Base-by-base conservation (phyloP, 441 rosid species). In the Jatropha podagrica region DNA sequence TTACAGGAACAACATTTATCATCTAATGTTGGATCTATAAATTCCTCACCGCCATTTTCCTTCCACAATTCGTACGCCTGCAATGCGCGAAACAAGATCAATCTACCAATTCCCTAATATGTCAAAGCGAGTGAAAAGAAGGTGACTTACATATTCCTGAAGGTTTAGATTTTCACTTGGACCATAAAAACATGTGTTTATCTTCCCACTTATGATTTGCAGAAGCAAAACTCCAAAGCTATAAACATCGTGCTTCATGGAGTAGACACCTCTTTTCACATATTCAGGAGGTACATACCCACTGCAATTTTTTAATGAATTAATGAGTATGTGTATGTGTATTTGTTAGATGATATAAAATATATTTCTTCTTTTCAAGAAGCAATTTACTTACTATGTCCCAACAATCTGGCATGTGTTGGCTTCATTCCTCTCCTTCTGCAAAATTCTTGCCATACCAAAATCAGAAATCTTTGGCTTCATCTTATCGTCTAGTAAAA, bases 151-250 rank as follows among this genome's bases (percentile, higher is more conserved):
- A 61, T 73, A 27, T 78, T 54, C 67, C 41, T 74, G 40, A 26
- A 81, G 79, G 46, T 72, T 46, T 2, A 75, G 61, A 20, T 60
- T 40, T 17, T 62, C 69, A 56, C 67, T 15, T 10, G 69, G 27
- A 15, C 77, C 81, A 40, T 68, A 72, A 54, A 58, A 76, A 18
- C 54, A 41, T 26, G 81, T 40, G 51, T 79, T 81, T 23, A 13
- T 76, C 66, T 65, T 69, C 61, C 74, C 80, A 55, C 69, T 79
- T 7, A 79, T 37, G 6, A 84, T 84, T 55, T 84, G 79, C 1
- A 81, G 72, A 6, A 81, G 59, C 11, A 84, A 8, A 37, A 84
- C 79, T 23, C 85, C 86, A 26, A 81, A 84, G 73, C 85, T 79
- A 42, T 72, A 84, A 4, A 84, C 83, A n/a, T 84, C 83, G 1